Base-by-base conservation (phyloP, 257 asterid genomes). In the Haberlea rhodopensis region DNA sequence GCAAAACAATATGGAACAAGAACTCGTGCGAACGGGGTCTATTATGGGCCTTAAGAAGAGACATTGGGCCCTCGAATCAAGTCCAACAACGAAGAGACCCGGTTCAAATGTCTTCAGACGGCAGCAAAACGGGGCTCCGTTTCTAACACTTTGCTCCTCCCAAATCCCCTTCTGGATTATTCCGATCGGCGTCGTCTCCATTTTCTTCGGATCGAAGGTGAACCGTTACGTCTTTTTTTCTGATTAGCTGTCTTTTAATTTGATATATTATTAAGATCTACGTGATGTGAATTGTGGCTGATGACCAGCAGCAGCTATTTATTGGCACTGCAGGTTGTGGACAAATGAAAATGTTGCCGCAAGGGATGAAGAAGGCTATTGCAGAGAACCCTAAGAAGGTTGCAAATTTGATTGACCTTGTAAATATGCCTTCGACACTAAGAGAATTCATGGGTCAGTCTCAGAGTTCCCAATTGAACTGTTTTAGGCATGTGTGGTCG, bases 401-500 rank as follows among this genome's bases (percentile, higher is more conserved):
- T 34, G 91, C 95, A 4, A 72, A 80, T 8, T 71, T 92, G 84
- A 89, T 92, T 31, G 96, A 92, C 82, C 79, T 92, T 0, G 89
- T 89, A 24, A 92, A 92, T 68, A 83, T 92, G 48, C 97, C 98
- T 54, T 78, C 87, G 3, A 76, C 82, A 16, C 90, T 92, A 32
- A 71, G 96, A 73, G 95, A 92, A 52, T 92, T 92, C 76, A 80
- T 84, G 95, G 99, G 97, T 22, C 96, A 80, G 75, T 87, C 97
- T n/a, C 99, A 85, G 79, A 84, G 91, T 76, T 87, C 97, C 13
- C 99, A 90, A 23, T 69, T 92, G 68, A 81, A 80, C 65, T 89
- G 94, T 78, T 92, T 92, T 69, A 82, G 54, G 82, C 81, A 76
- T 22, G 95, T 87, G 34, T 92, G 97, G 99, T 76, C 87, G 53